phyloP scores from a whole-genome alignment of 1,284 basidiomycete species.

The Grifola frondosa region DNA sequence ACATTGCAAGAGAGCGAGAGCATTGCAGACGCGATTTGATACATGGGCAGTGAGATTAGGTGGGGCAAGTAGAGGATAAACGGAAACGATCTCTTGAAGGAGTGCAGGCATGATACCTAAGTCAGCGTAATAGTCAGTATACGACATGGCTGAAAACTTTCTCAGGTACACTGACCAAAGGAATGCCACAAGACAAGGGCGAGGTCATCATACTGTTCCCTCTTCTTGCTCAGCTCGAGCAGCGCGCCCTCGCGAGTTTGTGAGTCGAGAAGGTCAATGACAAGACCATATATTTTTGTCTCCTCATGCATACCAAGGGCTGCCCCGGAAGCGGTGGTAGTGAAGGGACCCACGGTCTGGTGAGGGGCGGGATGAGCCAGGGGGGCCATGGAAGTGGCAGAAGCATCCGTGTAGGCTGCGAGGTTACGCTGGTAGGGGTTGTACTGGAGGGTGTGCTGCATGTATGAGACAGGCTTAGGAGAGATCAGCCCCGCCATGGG shows the following conservation, averaged over 20 bases:
- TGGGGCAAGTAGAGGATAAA: conserved; percentile 94
- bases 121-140: not conserved
- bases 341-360: conserved; percentile 40
- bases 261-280: conserved; percentile 81
- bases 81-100: conserved; percentile 97
- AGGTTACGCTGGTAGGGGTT: conserved; percentile 44
- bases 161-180: conserved; percentile 76
- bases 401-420: conserved; percentile 26
- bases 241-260: conserved; percentile 83
- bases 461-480: conserved; percentile 63
- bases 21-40: conserved; percentile 99
- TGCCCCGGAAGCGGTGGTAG: conserved; percentile 22
- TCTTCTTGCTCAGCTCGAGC: conserved; percentile 97
- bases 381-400: conserved; percentile 38
- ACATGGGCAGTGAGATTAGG: conserved; percentile 97
- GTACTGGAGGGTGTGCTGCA: conserved; percentile 52
- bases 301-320: conserved; percentile 59
- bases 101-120: conserved; percentile 98
- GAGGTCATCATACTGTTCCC: conserved; percentile 98
- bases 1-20: conserved; percentile 95
- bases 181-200: conserved; percentile 99
- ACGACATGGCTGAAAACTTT: not conserved
- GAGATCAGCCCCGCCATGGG: conserved; percentile 60
- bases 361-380: conserved; percentile 52
- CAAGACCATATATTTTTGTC: conserved; percentile 78